Evolutionary conservation across 1,139 yeast genomes (phyloP).

Genomic region (Spencermartinsiella ligniputridi): DNA sequence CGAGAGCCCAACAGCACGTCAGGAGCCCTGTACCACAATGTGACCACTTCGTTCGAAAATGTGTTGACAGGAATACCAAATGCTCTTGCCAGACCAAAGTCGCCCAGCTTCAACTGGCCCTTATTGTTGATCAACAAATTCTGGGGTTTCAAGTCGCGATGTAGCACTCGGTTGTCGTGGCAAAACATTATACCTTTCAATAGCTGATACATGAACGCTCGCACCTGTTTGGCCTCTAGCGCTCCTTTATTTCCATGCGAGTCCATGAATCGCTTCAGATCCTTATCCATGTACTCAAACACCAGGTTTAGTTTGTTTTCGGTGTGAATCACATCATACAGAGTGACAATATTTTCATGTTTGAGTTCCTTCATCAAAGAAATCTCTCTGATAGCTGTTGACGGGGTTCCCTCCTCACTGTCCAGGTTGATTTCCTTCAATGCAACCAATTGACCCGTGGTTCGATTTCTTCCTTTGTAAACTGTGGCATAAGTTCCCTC

Average conservation of each 20-base stretch:
- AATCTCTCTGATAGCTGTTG: constrained; percentile 95
- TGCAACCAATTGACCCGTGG: constrained; percentile 91
- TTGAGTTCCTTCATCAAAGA: constrained; percentile 94
- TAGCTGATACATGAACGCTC: constrained; percentile 89
- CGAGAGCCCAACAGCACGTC: constrained; percentile 94
- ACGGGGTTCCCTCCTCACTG: constrained; percentile 97
- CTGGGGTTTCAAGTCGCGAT: constrained; percentile 95
- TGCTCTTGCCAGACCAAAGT: constrained; percentile 95
- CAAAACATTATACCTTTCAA: constrained; percentile 89
- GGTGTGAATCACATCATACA: constrained; percentile 94
- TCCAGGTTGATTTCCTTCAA: constrained; percentile 91
- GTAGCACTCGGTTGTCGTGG: constrained; percentile 90
- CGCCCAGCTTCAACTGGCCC: constrained; percentile 93
- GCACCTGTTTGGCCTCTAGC: constrained; percentile 70
- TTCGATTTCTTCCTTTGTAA: constrained; percentile 87
- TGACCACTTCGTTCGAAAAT: constrained; percentile 94
- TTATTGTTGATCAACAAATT: constrained; percentile 80
- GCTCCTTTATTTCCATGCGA: constrained; percentile 76
- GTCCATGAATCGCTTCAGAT: constrained; percentile 92
- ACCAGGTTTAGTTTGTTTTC: constrained; percentile 92
- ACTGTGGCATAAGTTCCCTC: constrained; percentile 99
- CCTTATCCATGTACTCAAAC: constrained; percentile 91
- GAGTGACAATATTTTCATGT: constrained; percentile 87
- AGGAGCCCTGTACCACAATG: constrained; percentile 98
- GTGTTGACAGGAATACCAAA: constrained; percentile 98